Conservation (phyloP, 1,139 yeast genomes). For the Kodamaea sp. region DNA sequence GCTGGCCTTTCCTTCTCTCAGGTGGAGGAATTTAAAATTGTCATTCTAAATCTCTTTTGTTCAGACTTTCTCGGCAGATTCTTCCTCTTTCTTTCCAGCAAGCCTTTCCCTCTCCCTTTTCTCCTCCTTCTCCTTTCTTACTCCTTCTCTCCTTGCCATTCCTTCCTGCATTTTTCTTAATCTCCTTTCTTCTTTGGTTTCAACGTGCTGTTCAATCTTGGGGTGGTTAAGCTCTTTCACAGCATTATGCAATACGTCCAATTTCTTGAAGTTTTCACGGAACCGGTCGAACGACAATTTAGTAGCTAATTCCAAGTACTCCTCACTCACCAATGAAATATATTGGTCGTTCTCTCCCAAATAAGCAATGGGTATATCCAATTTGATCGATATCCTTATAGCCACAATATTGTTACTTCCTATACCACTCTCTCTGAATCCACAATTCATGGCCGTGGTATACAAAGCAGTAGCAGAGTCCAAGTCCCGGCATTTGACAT, state of each 20-base stretch:
- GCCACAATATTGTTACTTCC: conserved; percentile 81
- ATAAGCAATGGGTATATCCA: conserved; percentile 75
- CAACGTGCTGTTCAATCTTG: conserved; percentile 12
- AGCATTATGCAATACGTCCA: conserved; percentile 47
- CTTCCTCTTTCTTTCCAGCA: conserved; percentile 8
- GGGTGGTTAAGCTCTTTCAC: conserved; percentile 32
- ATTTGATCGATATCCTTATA: conserved; percentile 65
- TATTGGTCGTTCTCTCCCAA: conserved; percentile 33
- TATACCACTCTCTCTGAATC: conserved; percentile 85
- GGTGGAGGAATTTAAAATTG: too few species aligned
- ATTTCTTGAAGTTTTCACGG: conserved; percentile 58
- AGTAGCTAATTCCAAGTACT: conserved; percentile 52
- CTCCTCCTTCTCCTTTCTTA: conserved; percentile 23
- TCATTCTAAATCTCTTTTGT: too few species aligned
- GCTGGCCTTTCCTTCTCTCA: conserved; percentile 1
- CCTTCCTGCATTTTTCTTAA: conserved; percentile 64
- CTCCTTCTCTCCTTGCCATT: conserved; percentile 46
- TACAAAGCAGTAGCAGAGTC: conserved; percentile 62
- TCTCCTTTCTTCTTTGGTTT: conserved; percentile 56
- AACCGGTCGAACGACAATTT: conserved; percentile 59
- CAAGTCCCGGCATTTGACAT: conserved; percentile 72
- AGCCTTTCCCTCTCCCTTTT: neutral
- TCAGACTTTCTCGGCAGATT: too few species aligned
- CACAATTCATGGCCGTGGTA: conserved; percentile 76
- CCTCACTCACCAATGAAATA: conserved; percentile 46